Conservation (phyloP, 176 grass and related monocot genomes). For the Eragrostis curvula region DNA sequence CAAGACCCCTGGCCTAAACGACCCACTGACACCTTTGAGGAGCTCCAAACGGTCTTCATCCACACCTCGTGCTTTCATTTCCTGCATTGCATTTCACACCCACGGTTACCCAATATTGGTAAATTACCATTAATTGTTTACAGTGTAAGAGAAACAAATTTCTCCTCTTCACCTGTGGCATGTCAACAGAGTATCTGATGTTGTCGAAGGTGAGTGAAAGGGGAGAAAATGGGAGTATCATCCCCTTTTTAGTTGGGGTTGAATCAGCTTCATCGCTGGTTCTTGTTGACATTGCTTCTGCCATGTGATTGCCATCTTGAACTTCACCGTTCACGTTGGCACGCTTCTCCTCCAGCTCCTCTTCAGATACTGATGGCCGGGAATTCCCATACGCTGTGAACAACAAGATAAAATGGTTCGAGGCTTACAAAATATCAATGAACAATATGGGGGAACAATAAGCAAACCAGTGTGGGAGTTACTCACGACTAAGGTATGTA, state of each 20-base stretch:
- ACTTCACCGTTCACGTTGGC: conserved; percentile 48
- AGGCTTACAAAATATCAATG: no score
- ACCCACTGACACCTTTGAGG: conserved; percentile 83
- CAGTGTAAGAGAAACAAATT: conserved; percentile 6
- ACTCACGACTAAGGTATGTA: conserved; percentile 66
- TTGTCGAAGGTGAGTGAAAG: conserved; percentile 84
- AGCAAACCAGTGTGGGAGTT: conserved; percentile 2
- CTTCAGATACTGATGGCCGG: conserved; percentile 70
- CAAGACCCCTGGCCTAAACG: conserved; percentile 93
- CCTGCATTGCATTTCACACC: conserved; percentile 49
- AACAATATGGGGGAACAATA: neutral
- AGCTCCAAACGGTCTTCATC: conserved; percentile 68
- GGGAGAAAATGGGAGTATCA: conserved; percentile 86
- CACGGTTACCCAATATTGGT: conserved; percentile 23
- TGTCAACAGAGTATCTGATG: conserved; percentile 86
- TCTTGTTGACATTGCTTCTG: conserved; percentile 37
- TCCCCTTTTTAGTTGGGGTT: conserved; percentile 58
- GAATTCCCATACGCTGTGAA: conserved; percentile 70
- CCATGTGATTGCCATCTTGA: conserved; percentile 27
- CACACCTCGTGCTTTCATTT: conserved; percentile 90
- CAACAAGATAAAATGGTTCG: no score
- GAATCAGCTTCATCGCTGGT: conserved; percentile 20
- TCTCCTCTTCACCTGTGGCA: conserved; percentile 70
- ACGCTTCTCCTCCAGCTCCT: conserved; percentile 68
- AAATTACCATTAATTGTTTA: neutral